phyloP scores from a whole-genome alignment of 2,329 filamentous ascomycete genomes.

The Biscogniauxia sp. region DNA sequence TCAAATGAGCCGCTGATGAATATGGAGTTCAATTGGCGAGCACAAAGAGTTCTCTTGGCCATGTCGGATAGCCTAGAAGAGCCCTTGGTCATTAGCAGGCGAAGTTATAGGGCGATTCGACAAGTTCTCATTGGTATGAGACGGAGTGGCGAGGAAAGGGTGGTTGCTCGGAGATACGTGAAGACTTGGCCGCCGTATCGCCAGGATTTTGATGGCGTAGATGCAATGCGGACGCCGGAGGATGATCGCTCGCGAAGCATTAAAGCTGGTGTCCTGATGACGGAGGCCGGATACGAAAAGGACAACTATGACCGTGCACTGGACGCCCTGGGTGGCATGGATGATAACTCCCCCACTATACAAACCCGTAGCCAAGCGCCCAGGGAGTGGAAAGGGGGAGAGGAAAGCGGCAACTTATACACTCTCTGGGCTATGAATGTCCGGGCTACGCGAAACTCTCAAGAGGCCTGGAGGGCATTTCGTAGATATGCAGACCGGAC shows the following conservation, averaged over 20 bases:
- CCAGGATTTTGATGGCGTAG: conserved; percentile 55
- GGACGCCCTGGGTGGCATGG: conserved; percentile 52
- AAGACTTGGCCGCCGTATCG: conserved; percentile 62
- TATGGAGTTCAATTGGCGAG: conserved; percentile 54
- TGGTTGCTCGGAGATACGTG: conserved; percentile 46
- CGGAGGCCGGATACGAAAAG: conserved; percentile 54
- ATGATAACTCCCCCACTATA: conserved; percentile 53
- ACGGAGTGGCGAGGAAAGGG: conserved; percentile 51
- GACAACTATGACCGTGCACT: conserved; percentile 47
- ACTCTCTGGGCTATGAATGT: conserved; percentile 55
- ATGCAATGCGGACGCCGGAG: conserved; percentile 50
- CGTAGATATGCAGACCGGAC: conserved; percentile 17
- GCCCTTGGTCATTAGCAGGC: conserved; percentile 49
- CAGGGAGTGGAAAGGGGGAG: conserved; percentile 28
- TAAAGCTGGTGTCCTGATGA: conserved; percentile 52
- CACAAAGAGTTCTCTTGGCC: conserved; percentile 52
- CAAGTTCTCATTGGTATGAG: conserved; percentile 51
- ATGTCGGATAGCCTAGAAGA: conserved; percentile 48
- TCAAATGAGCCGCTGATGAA: conserved; percentile 33
- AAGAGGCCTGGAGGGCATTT: conserved; percentile 55
- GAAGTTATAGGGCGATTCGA: conserved; percentile 54
- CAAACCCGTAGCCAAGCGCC: conserved; percentile 46
- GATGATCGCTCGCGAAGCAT: conserved; percentile 55
- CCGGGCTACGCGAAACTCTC: conserved; percentile 56
- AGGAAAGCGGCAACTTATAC: conserved; percentile 35